Evolutionary conservation across 495 filamentous ascomycete species (phyloP).

Genomic region (Mytilinidion resinicola): DNA sequence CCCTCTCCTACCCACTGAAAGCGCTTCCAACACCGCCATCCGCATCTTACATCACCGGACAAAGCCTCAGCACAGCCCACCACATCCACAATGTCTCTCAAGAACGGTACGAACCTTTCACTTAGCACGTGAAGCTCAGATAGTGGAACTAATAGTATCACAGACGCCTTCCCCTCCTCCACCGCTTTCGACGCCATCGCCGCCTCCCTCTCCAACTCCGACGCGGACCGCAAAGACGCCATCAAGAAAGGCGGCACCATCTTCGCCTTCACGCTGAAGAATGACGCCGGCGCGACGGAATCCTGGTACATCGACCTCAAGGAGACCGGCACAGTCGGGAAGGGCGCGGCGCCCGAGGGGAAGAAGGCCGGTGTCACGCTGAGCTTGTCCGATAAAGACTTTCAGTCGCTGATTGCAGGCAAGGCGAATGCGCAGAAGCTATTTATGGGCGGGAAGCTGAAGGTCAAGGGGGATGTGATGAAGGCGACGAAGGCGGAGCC

Average conservation of each 20-base stretch:
- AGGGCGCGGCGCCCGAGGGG: slow-evolving; percentile 59
- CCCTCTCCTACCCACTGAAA: too few relatives aligned
- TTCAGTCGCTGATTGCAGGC: slow-evolving; percentile 70
- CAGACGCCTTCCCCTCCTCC: slow-evolving; percentile 86
- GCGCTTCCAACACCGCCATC: not conserved
- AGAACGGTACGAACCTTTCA: slow-evolving; percentile 54
- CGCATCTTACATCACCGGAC: not conserved
- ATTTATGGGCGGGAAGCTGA: slow-evolving; percentile 96
- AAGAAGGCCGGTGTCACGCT: slow-evolving; percentile 84
- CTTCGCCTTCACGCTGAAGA: slow-evolving; percentile 90
- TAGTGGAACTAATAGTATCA: not conserved
- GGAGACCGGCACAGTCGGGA: slow-evolving; percentile 73
- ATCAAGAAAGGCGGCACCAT: slow-evolving; percentile 81
- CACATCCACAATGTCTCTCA: slow-evolving; percentile 65
- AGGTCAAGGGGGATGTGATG: slow-evolving; percentile 98
- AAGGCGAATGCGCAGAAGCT: slow-evolving; percentile 91
- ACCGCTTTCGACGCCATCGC: slow-evolving; percentile 86
- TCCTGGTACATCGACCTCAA: slow-evolving; percentile 96
- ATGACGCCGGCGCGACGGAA: slow-evolving; percentile 65
- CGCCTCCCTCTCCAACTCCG: slow-evolving; percentile 58
- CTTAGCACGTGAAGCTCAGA: slow-evolving; percentile 11
- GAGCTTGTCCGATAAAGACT: slow-evolving; percentile 77
- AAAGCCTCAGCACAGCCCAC: not conserved
- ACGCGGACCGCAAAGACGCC: slow-evolving; percentile 74
- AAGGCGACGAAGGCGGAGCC: slow-evolving; percentile 97